Percentiles rank a stretch among this genome's conserved stretches.
These are phyloP conservation scores for Hyphodiscus hymeniophilus DNA, from an alignment of 495 filamentous ascomycete genomes.

Conservation along the genomic window DNA sequence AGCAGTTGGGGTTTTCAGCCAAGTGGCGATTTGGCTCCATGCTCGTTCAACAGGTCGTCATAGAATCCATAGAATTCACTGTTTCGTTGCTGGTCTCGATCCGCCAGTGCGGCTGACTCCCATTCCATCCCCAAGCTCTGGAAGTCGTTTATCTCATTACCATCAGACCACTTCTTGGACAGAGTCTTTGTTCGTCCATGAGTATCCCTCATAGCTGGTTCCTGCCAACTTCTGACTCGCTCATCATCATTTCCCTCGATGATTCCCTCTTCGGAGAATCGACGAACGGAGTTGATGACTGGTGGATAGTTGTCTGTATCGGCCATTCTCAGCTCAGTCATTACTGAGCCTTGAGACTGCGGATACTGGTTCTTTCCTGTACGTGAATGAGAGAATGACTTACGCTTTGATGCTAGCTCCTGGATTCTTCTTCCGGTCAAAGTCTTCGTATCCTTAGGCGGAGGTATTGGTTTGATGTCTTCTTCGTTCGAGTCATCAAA, in stretches of 20 bases:
- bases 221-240: neutral
- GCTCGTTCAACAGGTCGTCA: neutral
- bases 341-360: neutral
- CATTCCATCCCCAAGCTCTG: neutral
- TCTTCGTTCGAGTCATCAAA: neutral
- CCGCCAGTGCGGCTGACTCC: neutral
- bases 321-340: neutral
- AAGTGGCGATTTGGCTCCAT: neutral
- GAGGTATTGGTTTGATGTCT: conserved; percentile 7
- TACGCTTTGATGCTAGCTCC: neutral
- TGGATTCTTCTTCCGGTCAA: neutral
- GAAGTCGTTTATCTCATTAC: neutral
- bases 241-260: neutral
- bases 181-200: neutral
- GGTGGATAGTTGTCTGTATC: neutral
- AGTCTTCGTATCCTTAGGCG: neutral
- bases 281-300: neutral
- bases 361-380: neutral
- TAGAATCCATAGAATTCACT: neutral
- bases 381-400: neutral
- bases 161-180: neutral
- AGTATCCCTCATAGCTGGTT: neutral
- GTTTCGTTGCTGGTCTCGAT: neutral
- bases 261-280: neutral
- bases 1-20: too few species aligned